These are phyloP conservation scores for Parietaria judaica DNA, from an alignment of 306 rosid genomes.

Conservation along the genomic window DNA sequence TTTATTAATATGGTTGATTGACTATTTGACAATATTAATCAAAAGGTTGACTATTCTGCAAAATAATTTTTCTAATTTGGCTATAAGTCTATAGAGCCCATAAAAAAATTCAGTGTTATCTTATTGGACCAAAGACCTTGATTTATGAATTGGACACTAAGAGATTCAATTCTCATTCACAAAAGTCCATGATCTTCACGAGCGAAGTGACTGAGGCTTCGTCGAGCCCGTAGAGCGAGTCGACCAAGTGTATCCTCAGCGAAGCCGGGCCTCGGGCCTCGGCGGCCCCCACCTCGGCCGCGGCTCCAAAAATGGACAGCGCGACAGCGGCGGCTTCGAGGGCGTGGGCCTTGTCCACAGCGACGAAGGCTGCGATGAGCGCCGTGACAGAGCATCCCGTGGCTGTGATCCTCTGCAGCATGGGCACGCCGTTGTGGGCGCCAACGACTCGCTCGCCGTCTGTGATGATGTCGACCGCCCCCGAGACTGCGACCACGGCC, in stretches of 20 bases:
- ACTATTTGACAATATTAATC: no score
- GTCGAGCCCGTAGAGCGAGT: conserved; percentile 68
- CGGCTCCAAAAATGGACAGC: conserved; percentile 60
- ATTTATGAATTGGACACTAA: no score
- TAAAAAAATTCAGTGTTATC: no score
- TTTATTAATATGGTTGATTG: no score
- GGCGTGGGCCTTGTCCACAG: conserved; percentile 55
- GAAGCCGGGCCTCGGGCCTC: conserved; percentile 81
- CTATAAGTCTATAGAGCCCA: no score
- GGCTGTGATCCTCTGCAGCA: conserved; percentile 88
- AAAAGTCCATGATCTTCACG: conserved; percentile 45
- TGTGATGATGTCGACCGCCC: conserved; percentile 73
- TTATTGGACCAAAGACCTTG: no score
- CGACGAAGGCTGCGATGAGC: conserved; percentile 73
- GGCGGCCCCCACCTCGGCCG: conserved; percentile 75
- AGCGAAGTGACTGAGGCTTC: conserved; percentile 57
- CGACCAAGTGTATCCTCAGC: conserved; percentile 70
- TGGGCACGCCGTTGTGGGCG: conserved; percentile 74
- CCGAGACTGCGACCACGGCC: conserved; percentile 74
- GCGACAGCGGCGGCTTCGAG: conserved; percentile 67
- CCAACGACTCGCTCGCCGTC: conserved; percentile 72
- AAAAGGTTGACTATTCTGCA: no score
- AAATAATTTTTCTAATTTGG: no score
- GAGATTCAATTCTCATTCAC: conserved; percentile 20
- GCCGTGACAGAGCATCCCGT: conserved; percentile 90